Evolutionary conservation across 345 rosid genomes (phyloP).

Genomic region (Eucalyptus cladocalyx): DNA sequence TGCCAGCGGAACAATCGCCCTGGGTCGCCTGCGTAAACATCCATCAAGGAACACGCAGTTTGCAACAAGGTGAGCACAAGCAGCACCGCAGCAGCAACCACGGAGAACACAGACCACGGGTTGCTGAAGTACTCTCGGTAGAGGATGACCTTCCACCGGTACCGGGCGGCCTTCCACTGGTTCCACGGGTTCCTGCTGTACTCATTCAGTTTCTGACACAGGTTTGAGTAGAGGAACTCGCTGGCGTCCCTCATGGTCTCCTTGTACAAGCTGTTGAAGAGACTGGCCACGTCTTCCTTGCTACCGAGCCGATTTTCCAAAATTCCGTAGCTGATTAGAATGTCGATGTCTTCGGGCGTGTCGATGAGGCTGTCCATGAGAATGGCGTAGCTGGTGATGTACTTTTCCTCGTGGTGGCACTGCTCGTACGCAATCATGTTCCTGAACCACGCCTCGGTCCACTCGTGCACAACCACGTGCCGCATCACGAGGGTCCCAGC

Average conservation of each 20-base stretch:
- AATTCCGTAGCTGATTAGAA: background rate
- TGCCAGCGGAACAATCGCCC: background rate
- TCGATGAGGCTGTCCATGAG: background rate
- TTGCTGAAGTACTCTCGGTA: background rate
- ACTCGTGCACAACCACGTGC: background rate
- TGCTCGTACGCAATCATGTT: conserved; percentile 13
- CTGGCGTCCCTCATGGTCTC: background rate
- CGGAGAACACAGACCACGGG: background rate
- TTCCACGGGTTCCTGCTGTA: background rate
- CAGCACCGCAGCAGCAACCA: background rate
- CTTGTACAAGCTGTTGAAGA: background rate
- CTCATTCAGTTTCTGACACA: background rate
- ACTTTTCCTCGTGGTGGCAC: background rate
- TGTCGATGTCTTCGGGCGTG: background rate
- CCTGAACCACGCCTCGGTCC: conserved; percentile 1
- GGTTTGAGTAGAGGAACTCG: background rate
- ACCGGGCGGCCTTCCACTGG: background rate
- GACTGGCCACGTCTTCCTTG: background rate
- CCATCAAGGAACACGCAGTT: background rate
- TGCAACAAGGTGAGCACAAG: background rate
- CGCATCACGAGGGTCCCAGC: background rate
- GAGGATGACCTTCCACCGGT: background rate
- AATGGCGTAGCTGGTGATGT: background rate
- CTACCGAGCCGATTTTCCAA: background rate
- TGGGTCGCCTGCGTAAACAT: background rate